Percentiles rank a stretch among this genome's conserved stretches.
Conservation (phyloP, 1,284 basidiomycete species). For the Prillingera fragicola region DNA sequence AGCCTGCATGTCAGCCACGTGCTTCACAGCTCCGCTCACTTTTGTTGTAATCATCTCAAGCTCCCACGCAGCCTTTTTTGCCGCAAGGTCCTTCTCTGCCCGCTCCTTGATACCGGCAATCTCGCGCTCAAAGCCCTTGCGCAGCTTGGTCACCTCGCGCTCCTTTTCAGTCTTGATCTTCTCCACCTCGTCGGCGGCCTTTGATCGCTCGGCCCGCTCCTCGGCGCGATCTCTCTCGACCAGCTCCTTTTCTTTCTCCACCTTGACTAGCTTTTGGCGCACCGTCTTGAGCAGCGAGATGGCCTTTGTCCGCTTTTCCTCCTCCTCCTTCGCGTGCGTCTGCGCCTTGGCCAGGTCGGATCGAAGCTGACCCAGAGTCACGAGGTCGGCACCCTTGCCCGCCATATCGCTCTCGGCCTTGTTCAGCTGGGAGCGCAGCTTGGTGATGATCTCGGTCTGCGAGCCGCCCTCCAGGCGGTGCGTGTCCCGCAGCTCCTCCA, state of each 20-base stretch:
- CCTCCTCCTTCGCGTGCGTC: constrained; percentile 72
- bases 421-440: constrained; percentile 61
- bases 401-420: constrained; percentile 61
- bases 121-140: constrained; percentile 72
- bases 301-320: constrained; percentile 91
- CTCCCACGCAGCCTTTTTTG: constrained; percentile 66
- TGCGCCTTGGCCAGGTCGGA: constrained; percentile 61
- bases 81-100: constrained; percentile 63
- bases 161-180: constrained; percentile 60
- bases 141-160: constrained; percentile 60
- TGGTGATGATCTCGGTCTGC: constrained; percentile 65
- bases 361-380: constrained; percentile 56
- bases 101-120: constrained; percentile 58
- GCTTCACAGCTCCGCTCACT: constrained; percentile 50
- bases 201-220: constrained; percentile 58
- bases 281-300: constrained; percentile 84
- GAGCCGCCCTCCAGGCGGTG: constrained; percentile 71
- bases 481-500: constrained; percentile 75
- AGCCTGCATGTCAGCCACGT: constrained; percentile 51
- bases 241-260: constrained; percentile 86
- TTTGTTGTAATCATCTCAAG: constrained; percentile 67
- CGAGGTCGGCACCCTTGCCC: constrained; percentile 50
- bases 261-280: constrained; percentile 83
- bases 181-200: constrained; percentile 47
- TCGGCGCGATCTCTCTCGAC: constrained; percentile 55